phyloP scores from a whole-genome alignment of 441 rosid genomes.

The Gossypium aridum region DNA sequence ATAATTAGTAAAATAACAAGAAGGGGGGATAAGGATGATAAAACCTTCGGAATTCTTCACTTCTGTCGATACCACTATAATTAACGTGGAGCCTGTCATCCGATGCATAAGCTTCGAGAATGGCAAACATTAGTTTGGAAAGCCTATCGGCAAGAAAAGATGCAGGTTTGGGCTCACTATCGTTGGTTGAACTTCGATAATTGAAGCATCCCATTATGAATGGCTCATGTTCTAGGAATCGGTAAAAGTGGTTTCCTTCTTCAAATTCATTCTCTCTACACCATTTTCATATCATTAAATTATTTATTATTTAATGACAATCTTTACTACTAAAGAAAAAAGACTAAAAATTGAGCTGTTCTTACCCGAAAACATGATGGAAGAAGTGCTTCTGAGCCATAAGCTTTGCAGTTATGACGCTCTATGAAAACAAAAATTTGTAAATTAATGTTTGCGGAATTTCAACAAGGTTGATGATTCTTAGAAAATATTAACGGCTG shows the following conservation, averaged over 20 bases:
- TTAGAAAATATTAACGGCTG: too few relatives aligned
- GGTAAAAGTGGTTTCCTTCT: constrained; percentile 70
- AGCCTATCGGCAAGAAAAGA: constrained; percentile 44
- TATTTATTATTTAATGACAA: too few relatives aligned
- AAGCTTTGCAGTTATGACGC: constrained; percentile 57
- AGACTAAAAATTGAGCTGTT: background rate
- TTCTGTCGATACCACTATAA: constrained; percentile 49
- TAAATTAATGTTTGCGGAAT: too few relatives aligned
- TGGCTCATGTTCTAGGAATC: constrained; percentile 83
- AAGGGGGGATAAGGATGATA: background rate
- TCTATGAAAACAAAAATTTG: constrained; percentile 28
- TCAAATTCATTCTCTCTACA: constrained; percentile 75
- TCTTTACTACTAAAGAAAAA: too few relatives aligned
- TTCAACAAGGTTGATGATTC: too few relatives aligned
- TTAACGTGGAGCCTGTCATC: constrained; percentile 54
- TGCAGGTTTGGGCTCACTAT: constrained; percentile 55
- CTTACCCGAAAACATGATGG: constrained; percentile 83
- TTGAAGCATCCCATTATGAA: constrained; percentile 66
- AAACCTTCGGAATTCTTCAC: constrained; percentile 92
- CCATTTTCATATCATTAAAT: too few relatives aligned
- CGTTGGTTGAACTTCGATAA: constrained; percentile 51
- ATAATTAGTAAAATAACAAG: background rate
- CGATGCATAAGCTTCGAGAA: constrained; percentile 73
- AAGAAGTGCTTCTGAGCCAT: constrained; percentile 71
- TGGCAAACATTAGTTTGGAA: constrained; percentile 73